Percentiles rank a stretch among this genome's conserved stretches.
phyloP scores from a whole-genome alignment of 805 yeast species.

The Candida montana region DNA sequence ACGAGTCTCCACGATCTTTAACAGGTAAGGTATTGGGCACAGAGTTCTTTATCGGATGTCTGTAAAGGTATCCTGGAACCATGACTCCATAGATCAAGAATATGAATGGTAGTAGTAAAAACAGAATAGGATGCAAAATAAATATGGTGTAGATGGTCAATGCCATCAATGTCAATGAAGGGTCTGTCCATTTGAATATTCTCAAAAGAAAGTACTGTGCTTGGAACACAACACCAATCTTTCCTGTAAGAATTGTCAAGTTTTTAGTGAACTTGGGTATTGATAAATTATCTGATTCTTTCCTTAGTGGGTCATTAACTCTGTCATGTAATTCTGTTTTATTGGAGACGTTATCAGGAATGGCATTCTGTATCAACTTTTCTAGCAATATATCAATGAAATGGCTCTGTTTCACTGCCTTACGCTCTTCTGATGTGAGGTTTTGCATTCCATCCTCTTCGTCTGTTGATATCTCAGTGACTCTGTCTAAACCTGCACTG shows the following conservation, averaged over 20 bases:
- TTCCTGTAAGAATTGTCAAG: constrained; percentile 48
- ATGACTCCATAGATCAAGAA: constrained; percentile 51
- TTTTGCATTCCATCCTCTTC: constrained; percentile 23
- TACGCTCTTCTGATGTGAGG: constrained; percentile 8
- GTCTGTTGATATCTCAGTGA: constrained; percentile 19
- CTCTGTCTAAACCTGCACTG: constrained; percentile 39
- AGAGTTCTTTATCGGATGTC: constrained; percentile 56
- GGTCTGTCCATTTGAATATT: constrained; percentile 68
- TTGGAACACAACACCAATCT: constrained; percentile 51
- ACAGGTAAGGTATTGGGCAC: constrained; percentile 31
- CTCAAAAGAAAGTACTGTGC: constrained; percentile 58
- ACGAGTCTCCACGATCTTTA: constrained; percentile 48
- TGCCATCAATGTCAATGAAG: constrained; percentile 59
- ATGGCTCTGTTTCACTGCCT: constrained; percentile 30
- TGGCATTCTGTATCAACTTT: constrained; percentile 42
- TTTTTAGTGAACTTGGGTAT: constrained; percentile 51
- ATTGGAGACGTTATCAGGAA: constrained; percentile 46
- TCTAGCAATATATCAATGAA: constrained; percentile 57
- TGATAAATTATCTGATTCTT: constrained; percentile 48
- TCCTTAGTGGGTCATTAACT: constrained; percentile 40
- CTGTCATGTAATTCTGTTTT: constrained; percentile 37
- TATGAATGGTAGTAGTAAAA: constrained; percentile 59
- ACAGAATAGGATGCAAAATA: constrained; percentile 66
- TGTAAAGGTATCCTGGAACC: constrained; percentile 61
- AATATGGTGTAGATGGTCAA: constrained; percentile 58